Evolutionary conservation across 306 rosid species (phyloP).

Genomic region (Citrullus amarus): DNA sequence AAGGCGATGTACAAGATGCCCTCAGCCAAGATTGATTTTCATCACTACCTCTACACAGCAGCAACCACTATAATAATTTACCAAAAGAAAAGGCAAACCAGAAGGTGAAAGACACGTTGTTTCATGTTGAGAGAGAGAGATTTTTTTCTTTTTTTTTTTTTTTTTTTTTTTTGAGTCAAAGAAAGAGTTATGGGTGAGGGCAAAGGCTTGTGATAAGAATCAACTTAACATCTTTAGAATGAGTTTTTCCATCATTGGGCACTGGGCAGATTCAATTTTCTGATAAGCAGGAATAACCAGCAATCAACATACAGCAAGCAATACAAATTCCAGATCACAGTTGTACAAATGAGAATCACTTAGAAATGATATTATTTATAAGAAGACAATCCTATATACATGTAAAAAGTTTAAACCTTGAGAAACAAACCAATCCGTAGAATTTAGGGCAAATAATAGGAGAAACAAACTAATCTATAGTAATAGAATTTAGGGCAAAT

Average conservation of each 20-base stretch:
- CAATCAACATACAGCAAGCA: neutral
- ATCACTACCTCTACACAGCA: conserved; percentile 6
- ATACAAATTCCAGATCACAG: neutral
- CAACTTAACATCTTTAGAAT: neutral
- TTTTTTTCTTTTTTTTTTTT: too few relatives aligned
- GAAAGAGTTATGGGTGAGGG: neutral
- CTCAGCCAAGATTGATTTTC: neutral
- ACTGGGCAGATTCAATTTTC: neutral
- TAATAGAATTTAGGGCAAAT: neutral
- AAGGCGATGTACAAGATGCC: neutral
- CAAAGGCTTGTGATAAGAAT: neutral
- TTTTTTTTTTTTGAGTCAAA: too few relatives aligned
- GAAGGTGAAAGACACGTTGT: neutral
- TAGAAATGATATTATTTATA: neutral
- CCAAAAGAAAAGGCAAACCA: neutral
- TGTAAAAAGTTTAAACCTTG: neutral
- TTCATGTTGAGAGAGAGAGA: neutral
- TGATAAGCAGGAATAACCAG: neutral
- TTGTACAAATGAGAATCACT: neutral
- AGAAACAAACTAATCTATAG: too few relatives aligned
- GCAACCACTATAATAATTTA: neutral
- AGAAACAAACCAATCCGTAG: neutral
- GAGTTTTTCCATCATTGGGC: conserved; percentile 1
- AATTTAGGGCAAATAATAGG: neutral
- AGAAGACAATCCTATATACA: neutral